Conservation (phyloP, 305 asterid species). For the Fraxinus angustifolia region DNA sequence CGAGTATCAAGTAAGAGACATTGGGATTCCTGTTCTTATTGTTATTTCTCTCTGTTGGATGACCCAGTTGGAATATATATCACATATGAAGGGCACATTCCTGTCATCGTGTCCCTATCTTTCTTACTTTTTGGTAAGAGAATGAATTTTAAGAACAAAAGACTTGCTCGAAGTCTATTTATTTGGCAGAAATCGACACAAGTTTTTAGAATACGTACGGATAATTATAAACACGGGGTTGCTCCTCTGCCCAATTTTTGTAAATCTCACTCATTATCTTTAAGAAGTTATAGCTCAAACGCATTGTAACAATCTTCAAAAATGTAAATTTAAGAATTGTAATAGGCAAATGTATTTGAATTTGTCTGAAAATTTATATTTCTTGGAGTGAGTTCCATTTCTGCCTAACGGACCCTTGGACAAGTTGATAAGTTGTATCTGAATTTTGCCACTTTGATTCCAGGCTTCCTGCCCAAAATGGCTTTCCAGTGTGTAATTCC, state of each 20-base stretch:
- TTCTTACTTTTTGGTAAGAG: neutral
- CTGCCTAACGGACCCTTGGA: neutral
- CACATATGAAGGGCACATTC: neutral
- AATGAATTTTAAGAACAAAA: neutral
- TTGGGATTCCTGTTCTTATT: constrained; percentile 1
- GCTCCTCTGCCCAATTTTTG: neutral
- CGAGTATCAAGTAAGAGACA: constrained; percentile 43
- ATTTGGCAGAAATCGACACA: neutral
- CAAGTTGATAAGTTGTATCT: neutral
- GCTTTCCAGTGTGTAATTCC: neutral
- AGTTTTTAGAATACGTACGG: neutral
- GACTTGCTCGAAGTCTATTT: constrained; percentile 1
- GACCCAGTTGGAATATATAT: neutral
- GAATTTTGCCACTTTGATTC: neutral
- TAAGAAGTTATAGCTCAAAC: neutral
- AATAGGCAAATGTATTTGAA: neutral
- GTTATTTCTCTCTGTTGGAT: neutral
- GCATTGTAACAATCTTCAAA: neutral
- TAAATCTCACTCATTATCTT: neutral
- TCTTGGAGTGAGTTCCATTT: neutral
- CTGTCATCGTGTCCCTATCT: neutral
- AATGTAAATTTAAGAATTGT: neutral
- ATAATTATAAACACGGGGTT: neutral
- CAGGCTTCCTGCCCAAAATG: neutral
- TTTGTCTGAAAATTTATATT: neutral